phyloP scores from a whole-genome alignment of 768 basidiomycete genomes.

The Leccinum incarnatum region DNA sequence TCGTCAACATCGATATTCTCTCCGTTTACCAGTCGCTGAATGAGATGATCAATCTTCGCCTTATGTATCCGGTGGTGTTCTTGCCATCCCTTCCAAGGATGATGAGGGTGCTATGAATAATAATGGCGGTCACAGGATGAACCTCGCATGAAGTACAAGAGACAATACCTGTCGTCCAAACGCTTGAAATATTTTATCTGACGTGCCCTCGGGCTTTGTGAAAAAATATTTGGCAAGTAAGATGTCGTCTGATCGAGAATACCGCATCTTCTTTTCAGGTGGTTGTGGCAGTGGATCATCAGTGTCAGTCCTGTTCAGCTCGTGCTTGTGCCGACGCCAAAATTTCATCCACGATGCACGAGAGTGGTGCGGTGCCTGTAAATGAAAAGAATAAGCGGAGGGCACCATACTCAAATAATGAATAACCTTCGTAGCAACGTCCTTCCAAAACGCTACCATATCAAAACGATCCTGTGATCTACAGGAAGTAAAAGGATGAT shows the following conservation, averaged over 20 bases:
- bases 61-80: conserved; percentile 90
- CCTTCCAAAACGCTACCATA: conserved; percentile 81
- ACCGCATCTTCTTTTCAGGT: conserved; percentile 87
- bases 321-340: conserved; percentile 86
- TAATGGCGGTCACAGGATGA: background rate
- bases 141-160: background rate
- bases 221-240: conserved; percentile 74
- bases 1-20: conserved; percentile 45
- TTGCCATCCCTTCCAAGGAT: conserved; percentile 95
- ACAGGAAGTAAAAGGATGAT: conserved; percentile 6
- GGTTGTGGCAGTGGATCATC: conserved; percentile 72
- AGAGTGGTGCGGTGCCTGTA: conserved; percentile 83
- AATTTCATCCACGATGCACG: conserved; percentile 95
- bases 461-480: conserved; percentile 61
- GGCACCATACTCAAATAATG: background rate
- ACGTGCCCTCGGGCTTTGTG: conserved; percentile 74
- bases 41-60: conserved; percentile 79
- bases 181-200: conserved; percentile 79
- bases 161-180: conserved; percentile 65
- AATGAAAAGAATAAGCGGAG: conserved; percentile 1
- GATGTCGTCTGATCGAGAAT: conserved; percentile 76
- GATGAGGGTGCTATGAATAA: conserved; percentile 66
- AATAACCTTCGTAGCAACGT: conserved; percentile 63
- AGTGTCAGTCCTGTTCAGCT: conserved; percentile 61
- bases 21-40: conserved; percentile 56